Evolutionary conservation across 2,329 filamentous ascomycete species (phyloP).

Genomic region (Tolypocladium guangdongense): DNA sequence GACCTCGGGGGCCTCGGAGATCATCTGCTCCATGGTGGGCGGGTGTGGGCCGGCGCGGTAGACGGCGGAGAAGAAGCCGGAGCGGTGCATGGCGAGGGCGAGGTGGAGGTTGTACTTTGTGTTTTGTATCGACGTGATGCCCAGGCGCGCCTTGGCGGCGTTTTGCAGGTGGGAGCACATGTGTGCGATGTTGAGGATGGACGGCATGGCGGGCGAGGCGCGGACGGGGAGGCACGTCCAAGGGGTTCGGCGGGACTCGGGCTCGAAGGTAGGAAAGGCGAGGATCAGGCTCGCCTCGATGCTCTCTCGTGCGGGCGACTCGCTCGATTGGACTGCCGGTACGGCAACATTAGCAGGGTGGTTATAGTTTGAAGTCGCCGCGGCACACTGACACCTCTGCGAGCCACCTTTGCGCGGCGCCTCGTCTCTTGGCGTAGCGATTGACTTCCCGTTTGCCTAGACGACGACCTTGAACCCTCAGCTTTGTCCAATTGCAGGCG

Average conservation of each 20-base stretch:
- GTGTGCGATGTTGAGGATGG: conserved; percentile 61
- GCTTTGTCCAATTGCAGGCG: neutral
- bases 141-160: conserved; percentile 71
- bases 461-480: neutral
- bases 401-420: neutral
- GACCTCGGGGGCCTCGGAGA: conserved; percentile 37
- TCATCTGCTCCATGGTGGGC: conserved; percentile 34
- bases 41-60: conserved; percentile 55
- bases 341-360: neutral
- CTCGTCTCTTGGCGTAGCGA: neutral
- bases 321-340: neutral
- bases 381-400: neutral
- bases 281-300: neutral
- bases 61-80: conserved; percentile 72
- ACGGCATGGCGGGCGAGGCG: conserved; percentile 20
- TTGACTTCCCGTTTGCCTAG: neutral
- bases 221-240: neutral
- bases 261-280: neutral
- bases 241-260: neutral
- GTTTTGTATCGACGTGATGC: conserved; percentile 72
- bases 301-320: neutral
- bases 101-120: conserved; percentile 71
- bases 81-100: conserved; percentile 66
- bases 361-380: neutral
- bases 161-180: conserved; percentile 90